These are phyloP conservation scores for Colletotrichum paranaense DNA, from an alignment of 2,329 filamentous ascomycete species.

Conservation along the genomic window DNA sequence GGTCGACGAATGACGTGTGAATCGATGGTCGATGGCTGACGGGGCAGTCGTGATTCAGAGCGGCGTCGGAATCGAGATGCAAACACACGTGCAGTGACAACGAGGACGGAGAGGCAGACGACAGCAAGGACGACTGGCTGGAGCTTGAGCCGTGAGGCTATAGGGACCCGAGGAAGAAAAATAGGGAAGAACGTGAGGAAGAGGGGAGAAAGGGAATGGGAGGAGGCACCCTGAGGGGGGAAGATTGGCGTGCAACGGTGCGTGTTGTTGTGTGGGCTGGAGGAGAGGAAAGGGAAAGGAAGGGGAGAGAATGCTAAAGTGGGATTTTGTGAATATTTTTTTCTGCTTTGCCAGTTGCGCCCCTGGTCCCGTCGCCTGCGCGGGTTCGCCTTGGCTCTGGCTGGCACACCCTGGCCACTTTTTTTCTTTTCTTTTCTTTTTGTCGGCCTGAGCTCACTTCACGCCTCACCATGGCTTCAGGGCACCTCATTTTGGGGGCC, in stretches of 20 bases:
- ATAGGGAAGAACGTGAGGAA: conserved; percentile 43
- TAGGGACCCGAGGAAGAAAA: conserved; percentile 46
- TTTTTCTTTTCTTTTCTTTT: background rate
- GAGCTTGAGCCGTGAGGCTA: conserved; percentile 39
- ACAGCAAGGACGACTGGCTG: conserved; percentile 30
- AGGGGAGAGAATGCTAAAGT: conserved; percentile 31
- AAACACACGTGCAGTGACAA: conserved; percentile 10
- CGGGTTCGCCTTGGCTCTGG: conserved; percentile 27
- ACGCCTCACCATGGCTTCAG: background rate
- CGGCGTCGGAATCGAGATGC: conserved; percentile 21
- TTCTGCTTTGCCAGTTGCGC: conserved; percentile 19
- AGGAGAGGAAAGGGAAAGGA: conserved; percentile 33
- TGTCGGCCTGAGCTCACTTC: conserved; percentile 6
- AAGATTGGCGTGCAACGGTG: conserved; percentile 58
- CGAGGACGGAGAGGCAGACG: conserved; percentile 14
- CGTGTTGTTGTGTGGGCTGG: conserved; percentile 42
- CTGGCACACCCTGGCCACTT: conserved; percentile 25
- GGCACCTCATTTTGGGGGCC: background rate
- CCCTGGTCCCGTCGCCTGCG: conserved; percentile 20
- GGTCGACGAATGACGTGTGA: conserved; percentile 27
- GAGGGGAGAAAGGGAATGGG: conserved; percentile 43
- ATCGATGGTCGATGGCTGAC: conserved; percentile 25
- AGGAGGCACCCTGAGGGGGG: conserved; percentile 52
- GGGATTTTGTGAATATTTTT: conserved; percentile 37
- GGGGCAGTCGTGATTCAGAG: conserved; percentile 27